These are phyloP conservation scores for Podospora conica DNA, from an alignment of 495 filamentous ascomycete genomes.

Conservation along the genomic window DNA sequence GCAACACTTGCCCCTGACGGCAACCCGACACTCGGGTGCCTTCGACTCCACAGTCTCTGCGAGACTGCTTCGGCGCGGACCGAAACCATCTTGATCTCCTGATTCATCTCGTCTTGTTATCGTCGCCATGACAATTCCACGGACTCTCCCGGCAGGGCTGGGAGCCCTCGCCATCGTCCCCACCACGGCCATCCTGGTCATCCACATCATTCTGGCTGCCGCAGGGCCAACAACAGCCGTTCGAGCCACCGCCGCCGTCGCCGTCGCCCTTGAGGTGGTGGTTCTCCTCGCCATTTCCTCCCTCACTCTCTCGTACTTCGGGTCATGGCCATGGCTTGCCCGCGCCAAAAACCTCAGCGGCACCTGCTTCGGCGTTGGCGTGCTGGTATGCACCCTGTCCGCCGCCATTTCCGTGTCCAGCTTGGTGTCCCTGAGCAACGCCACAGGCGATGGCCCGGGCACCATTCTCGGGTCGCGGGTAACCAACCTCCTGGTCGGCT, in stretches of 20 bases:
- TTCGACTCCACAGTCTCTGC: neutral
- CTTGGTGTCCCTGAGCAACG: constrained; percentile 32
- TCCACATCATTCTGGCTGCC: constrained; percentile 32
- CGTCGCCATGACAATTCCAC: constrained; percentile 31
- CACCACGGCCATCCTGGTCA: constrained; percentile 34
- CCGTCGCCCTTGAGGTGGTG: constrained; percentile 30
- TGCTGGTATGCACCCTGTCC: constrained; percentile 34
- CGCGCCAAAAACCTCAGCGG: constrained; percentile 20
- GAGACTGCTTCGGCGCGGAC: constrained; percentile 1
- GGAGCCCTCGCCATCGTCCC: constrained; percentile 34
- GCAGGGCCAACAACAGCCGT: constrained; percentile 22
- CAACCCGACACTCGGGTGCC: neutral
- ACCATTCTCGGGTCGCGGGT: constrained; percentile 28
- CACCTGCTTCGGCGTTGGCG: constrained; percentile 31
- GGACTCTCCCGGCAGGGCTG: constrained; percentile 29
- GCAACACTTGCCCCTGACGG: neutral
- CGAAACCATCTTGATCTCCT: constrained; percentile 1
- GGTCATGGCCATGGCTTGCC: constrained; percentile 13
- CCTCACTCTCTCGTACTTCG: constrained; percentile 24
- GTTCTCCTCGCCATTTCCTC: constrained; percentile 27
- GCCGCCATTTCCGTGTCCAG: constrained; percentile 34
- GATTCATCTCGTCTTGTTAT: neutral
- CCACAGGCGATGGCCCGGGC: constrained; percentile 18
- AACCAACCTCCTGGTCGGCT: constrained; percentile 31
- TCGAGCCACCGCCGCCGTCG: constrained; percentile 30